Evolutionary conservation across 768 basidiomycete species (phyloP), one percentile per base, ranked within the genome.

Genomic region (Rhodotorula babjevae): DNA sequence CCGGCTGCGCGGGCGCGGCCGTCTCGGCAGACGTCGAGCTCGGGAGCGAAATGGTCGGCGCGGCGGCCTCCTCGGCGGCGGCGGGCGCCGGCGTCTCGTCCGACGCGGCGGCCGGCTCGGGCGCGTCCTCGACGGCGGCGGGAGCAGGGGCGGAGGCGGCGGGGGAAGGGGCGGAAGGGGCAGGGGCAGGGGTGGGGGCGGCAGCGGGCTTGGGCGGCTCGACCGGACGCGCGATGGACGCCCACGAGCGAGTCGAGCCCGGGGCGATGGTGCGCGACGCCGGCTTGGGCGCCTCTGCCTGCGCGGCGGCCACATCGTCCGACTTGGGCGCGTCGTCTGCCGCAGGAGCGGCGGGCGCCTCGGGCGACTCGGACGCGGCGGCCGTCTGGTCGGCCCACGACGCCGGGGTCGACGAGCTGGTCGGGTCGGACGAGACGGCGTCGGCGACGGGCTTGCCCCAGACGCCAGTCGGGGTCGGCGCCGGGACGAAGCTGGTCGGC

Each of bases 241-340:
- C 74, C 74, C 74, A 76, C 61, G 74, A 76, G n/a, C 69, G 53
- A 55, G 69, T 76, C 12, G 62, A 50, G 50, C 74, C 74, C 11
- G 74, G 68, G 8, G 71, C 68, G 55, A 76, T 76, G 33, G 63
- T 73, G 25, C 67, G 67, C 27, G 63, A 25, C 6, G 67, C 59
- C 12, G 19, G 42, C 21, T 60, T 52, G 23, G 46, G 46, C 36
- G 64, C 25, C 59, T 65, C 56, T 12, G 36, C 15, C 47, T 63
- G 19, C 12, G 63, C 65, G 31, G 40, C 36, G 3, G 58, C 58
- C 14, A 23, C 58, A 0, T 36, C 58, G 40, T 61, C 46, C 27
- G n/a, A 29, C 60, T 61, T 21, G 21, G 60, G 42, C 29, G 49
- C 62, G 31, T 56, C n/a, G 36, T 65, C 56, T 4, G 19, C 7